phyloP scores from a whole-genome alignment of 108 stramenopile genomes.

The Schizochytrium sp. region DNA sequence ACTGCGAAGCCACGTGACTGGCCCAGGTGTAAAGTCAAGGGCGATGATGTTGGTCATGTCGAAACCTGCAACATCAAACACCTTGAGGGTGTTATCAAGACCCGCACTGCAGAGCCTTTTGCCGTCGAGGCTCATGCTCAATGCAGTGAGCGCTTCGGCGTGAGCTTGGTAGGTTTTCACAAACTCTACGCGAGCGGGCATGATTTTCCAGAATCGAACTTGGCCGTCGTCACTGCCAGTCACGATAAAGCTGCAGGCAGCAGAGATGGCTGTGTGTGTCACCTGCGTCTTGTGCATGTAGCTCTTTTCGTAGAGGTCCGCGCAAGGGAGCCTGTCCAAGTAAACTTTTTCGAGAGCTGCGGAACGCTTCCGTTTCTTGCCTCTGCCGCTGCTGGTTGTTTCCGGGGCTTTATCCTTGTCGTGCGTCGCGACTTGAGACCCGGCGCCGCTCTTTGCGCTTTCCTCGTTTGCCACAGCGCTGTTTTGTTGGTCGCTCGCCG shows the following conservation, averaged over 20 bases:
- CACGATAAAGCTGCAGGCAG: slow-evolving; percentile 74
- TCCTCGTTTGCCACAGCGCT: background rate
- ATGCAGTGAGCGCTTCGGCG: slow-evolving; percentile 53
- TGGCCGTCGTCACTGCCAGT: slow-evolving; percentile 80
- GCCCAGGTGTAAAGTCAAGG: slow-evolving; percentile 18
- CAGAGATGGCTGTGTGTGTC: slow-evolving; percentile 59
- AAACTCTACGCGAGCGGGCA: slow-evolving; percentile 69
- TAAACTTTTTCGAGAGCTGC: slow-evolving; percentile 25
- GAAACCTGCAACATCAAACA: slow-evolving; percentile 90
- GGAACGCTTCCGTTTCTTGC: background rate
- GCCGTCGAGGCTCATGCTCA: slow-evolving; percentile 61
- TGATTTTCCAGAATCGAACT: slow-evolving; percentile 97
- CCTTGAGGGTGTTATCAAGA: slow-evolving; percentile 72
- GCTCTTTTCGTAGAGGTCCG: slow-evolving; percentile 45
- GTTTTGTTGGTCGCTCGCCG: background rate
- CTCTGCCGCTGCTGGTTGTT: background rate
- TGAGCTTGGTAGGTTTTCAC: slow-evolving; percentile 93
- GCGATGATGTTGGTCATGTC: slow-evolving; percentile 71
- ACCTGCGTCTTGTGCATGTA: slow-evolving; percentile 86
- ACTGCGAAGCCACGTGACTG: background rate
- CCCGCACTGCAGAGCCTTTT: slow-evolving; percentile 67
- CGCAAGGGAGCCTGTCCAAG: slow-evolving; percentile 34
- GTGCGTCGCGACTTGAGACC: background rate
- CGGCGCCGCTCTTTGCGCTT: background rate
- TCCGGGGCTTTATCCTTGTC: background rate